These are phyloP conservation scores for Pharus latifolius DNA, from an alignment of 176 grass and related monocot species.

Conservation along the genomic window DNA sequence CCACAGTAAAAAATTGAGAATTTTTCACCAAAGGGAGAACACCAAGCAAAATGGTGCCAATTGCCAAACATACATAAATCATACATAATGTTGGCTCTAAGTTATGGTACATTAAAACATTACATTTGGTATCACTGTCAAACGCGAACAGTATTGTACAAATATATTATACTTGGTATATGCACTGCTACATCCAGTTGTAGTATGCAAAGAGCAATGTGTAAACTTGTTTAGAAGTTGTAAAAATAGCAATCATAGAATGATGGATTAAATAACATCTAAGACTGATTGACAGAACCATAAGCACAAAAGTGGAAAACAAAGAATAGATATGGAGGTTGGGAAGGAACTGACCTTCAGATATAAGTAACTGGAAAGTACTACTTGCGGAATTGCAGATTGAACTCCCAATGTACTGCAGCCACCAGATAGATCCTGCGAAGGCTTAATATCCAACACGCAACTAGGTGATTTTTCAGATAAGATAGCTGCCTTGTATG, in stretches of 20 bases:
- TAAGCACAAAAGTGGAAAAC: neutral
- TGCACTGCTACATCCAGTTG: too few species aligned
- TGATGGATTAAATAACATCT: neutral
- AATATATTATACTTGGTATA: too few species aligned
- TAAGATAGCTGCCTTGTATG: neutral
- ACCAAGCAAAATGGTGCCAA: too few species aligned
- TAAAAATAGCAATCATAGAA: neutral
- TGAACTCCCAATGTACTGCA: conserved; percentile 1
- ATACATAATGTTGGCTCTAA: too few species aligned
- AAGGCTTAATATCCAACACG: neutral
- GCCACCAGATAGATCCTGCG: neutral
- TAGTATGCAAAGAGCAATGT: too few species aligned
- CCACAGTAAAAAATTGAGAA: too few species aligned
- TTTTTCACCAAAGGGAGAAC: too few species aligned
- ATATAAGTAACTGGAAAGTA: neutral
- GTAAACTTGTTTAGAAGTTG: too few species aligned
- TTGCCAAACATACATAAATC: too few species aligned
- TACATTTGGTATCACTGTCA: too few species aligned
- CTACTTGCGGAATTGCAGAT: neutral
- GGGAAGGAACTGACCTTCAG: conserved; percentile 13
- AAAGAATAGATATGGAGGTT: neutral
- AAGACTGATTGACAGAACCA: neutral
- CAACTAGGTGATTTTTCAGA: conserved; percentile 3
- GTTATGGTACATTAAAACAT: too few species aligned
- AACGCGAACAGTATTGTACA: too few species aligned